phyloP scores from a whole-genome alignment of 257 asterid species.

The Primulina eburnea region DNA sequence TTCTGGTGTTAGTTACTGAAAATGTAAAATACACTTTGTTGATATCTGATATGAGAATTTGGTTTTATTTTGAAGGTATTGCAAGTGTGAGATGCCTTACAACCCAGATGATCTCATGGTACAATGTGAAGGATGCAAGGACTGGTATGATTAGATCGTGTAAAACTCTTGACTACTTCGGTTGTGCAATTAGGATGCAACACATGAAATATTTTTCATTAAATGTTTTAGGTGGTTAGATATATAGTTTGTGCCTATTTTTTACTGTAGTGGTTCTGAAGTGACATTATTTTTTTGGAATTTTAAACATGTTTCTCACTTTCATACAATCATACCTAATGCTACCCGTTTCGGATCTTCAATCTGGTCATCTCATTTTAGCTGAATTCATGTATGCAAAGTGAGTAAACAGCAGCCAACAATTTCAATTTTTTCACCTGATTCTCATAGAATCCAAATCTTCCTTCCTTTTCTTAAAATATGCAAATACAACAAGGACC shows the following conservation, averaged over 20 bases:
- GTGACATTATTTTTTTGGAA: neutral
- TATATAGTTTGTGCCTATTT: neutral
- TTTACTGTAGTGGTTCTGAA: neutral
- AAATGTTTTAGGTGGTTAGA: neutral
- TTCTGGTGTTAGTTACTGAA: slow-evolving; percentile 9
- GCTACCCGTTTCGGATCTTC: neutral
- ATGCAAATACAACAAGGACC: neutral
- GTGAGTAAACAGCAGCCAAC: neutral
- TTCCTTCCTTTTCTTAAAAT: neutral
- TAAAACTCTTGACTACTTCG: slow-evolving; percentile 5
- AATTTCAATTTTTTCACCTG: neutral
- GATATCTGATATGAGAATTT: slow-evolving; percentile 1
- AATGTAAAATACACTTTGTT: neutral
- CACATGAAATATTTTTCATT: neutral
- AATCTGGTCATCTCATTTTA: neutral
- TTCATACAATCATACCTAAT: neutral
- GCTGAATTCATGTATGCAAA: neutral
- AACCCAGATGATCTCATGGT: slow-evolving; percentile 63
- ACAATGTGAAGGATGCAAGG: slow-evolving; percentile 52
- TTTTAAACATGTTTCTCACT: neutral
- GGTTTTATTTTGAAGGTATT: slow-evolving; percentile 33
- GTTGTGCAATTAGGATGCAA: neutral
- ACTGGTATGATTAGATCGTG: slow-evolving; percentile 12
- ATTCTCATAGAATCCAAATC: neutral
- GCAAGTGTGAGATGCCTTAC: slow-evolving; percentile 60